phyloP scores from a whole-genome alignment of 768 basidiomycete genomes.

The Fomitopsis pulvina region DNA sequence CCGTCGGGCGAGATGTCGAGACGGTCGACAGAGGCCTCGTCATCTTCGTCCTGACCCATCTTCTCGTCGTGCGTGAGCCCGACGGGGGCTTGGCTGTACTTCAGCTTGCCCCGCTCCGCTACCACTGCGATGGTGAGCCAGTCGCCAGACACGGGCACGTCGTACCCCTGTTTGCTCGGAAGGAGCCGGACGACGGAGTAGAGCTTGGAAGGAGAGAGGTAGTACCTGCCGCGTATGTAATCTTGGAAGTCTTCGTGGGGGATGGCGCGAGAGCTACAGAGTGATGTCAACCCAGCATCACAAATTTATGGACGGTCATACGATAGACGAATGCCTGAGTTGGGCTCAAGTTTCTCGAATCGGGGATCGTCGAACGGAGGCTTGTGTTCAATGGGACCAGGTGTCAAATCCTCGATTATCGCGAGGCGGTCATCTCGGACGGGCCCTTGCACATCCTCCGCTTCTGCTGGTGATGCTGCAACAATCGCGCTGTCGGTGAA shows the following conservation, averaged over 20 bases:
- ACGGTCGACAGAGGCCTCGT: constrained; percentile 14
- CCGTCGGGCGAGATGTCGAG: constrained; percentile 9
- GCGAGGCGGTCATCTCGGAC: constrained; percentile 56
- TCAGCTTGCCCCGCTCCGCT: constrained; percentile 81
- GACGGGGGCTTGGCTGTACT: constrained; percentile 63
- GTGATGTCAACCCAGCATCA: neutral
- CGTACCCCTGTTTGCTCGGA: constrained; percentile 77
- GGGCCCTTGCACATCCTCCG: neutral
- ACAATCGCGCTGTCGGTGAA: constrained; percentile 14
- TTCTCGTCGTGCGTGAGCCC: constrained; percentile 39
- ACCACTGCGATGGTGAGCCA: constrained; percentile 97
- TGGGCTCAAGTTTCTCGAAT: constrained; percentile 81
- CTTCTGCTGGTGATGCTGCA: constrained; percentile 1
- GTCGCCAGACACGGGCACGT: constrained; percentile 87
- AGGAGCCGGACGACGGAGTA: constrained; percentile 80
- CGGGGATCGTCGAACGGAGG: constrained; percentile 65
- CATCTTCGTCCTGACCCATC: constrained; percentile 23
- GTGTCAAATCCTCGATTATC: constrained; percentile 68
- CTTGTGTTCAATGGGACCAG: constrained; percentile 73
- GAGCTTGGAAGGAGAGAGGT: constrained; percentile 80
- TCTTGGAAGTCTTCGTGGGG: constrained; percentile 75
- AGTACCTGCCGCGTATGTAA: constrained; percentile 77
- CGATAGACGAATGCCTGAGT: constrained; percentile 82
- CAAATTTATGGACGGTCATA: constrained; percentile 34
- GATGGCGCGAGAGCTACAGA: constrained; percentile 57